Base-by-base conservation (phyloP, 2,329 filamentous ascomycete species). In the Stagonosporopsis rhizophila region DNA sequence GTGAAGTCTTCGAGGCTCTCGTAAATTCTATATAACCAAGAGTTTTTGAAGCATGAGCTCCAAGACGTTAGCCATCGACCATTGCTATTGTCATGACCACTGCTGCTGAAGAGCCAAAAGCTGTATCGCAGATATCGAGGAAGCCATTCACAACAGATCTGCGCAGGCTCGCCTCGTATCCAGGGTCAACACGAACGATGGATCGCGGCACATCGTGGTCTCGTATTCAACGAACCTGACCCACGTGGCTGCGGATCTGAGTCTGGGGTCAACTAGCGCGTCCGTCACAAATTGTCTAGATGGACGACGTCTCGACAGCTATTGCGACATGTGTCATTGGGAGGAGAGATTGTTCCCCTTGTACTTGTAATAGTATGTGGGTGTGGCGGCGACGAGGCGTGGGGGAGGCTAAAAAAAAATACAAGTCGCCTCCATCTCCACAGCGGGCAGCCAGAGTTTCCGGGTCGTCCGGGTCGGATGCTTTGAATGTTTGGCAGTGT, bases 181-280 rank as follows among this genome's bases (percentile, higher is more conserved):
- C 19, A 35, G 30, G 39, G 4, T 11, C 7, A 30, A 17, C 20
- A 27, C 25, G 22, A 25, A 41, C 28, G 35, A 17, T 28, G 19
- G 39, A 41, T 46, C 40, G 52, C 30, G 30, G 63, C 60, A 53
- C 60, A 65, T 69, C 62, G 65, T 41, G 14, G 12, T 32, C 63
- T 69, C 68, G 66, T 70, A 68, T 67, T n/a, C 30, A 32, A 32
- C 14, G 1, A n/a, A 32, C 30, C 56, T 52, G 67, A 57, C 61
- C 64, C 69, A 67, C 66, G 61, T 57, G 62, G 59, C 47, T 41
- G 52, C 52, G 46, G 60, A 65, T 67, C 54, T 53, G 64, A 65
- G 58, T 64, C 65, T 59, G 63, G 69, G 69, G 67, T 64, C 60
- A 45, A 52, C 51, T 71, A 71, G 67, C 54, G 56, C 40, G 39